phyloP scores from a whole-genome alignment of 148 eudicot genomes.

The Vaccinium vitisidaea region DNA sequence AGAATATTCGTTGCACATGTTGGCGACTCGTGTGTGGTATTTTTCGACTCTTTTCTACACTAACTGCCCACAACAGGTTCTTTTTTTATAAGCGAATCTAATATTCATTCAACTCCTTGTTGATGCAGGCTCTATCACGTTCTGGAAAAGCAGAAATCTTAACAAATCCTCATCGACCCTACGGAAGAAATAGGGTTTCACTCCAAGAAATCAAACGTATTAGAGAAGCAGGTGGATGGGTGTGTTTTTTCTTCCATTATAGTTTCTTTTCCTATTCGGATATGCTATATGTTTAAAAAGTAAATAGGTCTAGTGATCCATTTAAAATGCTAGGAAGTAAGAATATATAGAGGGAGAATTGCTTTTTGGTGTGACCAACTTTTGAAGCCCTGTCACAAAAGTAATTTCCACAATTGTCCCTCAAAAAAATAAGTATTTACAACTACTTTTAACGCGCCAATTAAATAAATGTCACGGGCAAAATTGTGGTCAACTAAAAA shows the following conservation, averaged over 20 bases:
- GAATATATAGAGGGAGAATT: too few relatives aligned
- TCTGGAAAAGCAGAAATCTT: constrained; percentile 78
- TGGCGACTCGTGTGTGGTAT: constrained; percentile 93
- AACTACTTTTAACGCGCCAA: too few relatives aligned
- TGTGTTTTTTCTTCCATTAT: constrained; percentile 50
- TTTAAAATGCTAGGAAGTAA: background rate
- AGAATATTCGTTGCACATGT: constrained; percentile 70
- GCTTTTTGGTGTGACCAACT: too few relatives aligned
- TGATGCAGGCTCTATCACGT: constrained; percentile 68
- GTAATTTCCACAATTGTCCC: too few relatives aligned
- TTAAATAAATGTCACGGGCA: too few relatives aligned
- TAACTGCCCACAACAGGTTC: background rate
- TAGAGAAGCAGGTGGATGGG: constrained; percentile 99
- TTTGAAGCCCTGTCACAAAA: too few relatives aligned
- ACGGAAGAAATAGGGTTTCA: constrained; percentile 71
- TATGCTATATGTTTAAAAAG: background rate
- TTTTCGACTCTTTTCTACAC: background rate
- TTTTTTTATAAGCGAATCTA: background rate
- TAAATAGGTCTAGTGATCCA: constrained; percentile 9
- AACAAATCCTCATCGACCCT: constrained; percentile 90
- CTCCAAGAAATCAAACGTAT: constrained; percentile 83
- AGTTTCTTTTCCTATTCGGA: background rate
- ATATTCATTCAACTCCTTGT: background rate
- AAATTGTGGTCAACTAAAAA: too few relatives aligned
- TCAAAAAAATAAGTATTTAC: too few relatives aligned